These are phyloP conservation scores for Epithemia pelagica DNA, from an alignment of 108 stramenopile genomes.

Conservation along the genomic window DNA sequence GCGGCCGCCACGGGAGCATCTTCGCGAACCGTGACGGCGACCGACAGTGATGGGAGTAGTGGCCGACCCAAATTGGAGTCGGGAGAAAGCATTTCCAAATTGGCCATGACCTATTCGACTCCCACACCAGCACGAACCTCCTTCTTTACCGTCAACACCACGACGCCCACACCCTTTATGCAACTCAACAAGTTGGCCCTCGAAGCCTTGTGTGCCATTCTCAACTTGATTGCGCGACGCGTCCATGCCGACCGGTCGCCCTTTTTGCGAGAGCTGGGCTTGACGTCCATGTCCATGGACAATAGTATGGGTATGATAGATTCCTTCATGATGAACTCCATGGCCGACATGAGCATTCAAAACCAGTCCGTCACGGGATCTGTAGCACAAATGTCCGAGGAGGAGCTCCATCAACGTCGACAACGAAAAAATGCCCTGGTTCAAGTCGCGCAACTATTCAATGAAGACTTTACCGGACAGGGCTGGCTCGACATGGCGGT, in stretches of 20 bases:
- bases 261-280: slow-evolving; percentile 9
- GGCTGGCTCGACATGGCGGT: slow-evolving; percentile 79
- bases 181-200: slow-evolving; percentile 75
- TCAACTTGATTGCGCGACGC: slow-evolving; percentile 76
- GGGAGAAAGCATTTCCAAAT: not conserved
- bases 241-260: not conserved
- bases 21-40: not conserved
- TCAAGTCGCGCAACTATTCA: slow-evolving; percentile 71
- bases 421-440: slow-evolving; percentile 66
- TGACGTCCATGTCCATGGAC: not conserved
- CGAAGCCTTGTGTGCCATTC: slow-evolving; percentile 83
- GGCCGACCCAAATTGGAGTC: not conserved
- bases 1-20: too few species aligned
- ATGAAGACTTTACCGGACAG: slow-evolving; percentile 38
- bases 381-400: slow-evolving; percentile 13
- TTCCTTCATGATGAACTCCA: slow-evolving; percentile 6
- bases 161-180: slow-evolving; percentile 19
- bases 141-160: not conserved
- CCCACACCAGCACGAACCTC: not conserved
- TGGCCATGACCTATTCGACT: not conserved
- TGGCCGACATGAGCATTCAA: slow-evolving; percentile 1
- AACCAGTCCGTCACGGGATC: not conserved
- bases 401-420: slow-evolving; percentile 72
- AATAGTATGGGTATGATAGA: slow-evolving; percentile 2
- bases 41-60: not conserved